Base-by-base conservation (phyloP, 1,284 basidiomycete species). In the Meira miltonrushii region DNA sequence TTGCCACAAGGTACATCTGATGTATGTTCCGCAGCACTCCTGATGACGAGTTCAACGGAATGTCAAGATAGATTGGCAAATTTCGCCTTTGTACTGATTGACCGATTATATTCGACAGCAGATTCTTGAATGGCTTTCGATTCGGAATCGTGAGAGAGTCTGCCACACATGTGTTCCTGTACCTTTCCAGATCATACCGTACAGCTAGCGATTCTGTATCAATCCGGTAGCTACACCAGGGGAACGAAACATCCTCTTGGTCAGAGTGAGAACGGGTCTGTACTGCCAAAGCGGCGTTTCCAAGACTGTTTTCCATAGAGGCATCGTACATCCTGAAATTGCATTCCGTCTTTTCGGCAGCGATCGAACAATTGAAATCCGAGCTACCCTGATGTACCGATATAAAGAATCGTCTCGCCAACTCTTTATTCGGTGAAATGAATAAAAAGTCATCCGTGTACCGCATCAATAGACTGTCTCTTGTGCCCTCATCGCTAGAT, bases 371-470 rank as follows among this genome's bases (percentile, higher is more conserved):
- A 0, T 95, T 94, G 71, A 96, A 97, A 70, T 92, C 88, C 48
- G 54, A 63, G 73, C 57, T 62, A 84, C 89, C 93, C 72, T 83
- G 70, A n/a, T 84, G 81, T 90, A 99, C 95, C 64, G 83, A 83
- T 6, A 83, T 78, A 46, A 96, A 80, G 78, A 97, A 97, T 0
- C 79, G 80, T 39, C 76, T 81, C 0, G 94, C 95, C 62, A 84
- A 83, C 1, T 66, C 55, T 1, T 81, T 80, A 61, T 84, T 84
- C 1, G 89, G 88, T 2, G 92, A 91, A 56, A 99, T 82, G 67
- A 89, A 88, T 23, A 98, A 80, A 72, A 96, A 98, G 77, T 99
- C 95, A 72, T 99, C 95, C 23, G 94, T 87, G 63, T 93, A 84
- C 54, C 95, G 84, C 54, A 96, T 80, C 1, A 96, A 80, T 39